Conservation (phyloP, 768 basidiomycete genomes). For the Candolleomyces eurysporus region DNA sequence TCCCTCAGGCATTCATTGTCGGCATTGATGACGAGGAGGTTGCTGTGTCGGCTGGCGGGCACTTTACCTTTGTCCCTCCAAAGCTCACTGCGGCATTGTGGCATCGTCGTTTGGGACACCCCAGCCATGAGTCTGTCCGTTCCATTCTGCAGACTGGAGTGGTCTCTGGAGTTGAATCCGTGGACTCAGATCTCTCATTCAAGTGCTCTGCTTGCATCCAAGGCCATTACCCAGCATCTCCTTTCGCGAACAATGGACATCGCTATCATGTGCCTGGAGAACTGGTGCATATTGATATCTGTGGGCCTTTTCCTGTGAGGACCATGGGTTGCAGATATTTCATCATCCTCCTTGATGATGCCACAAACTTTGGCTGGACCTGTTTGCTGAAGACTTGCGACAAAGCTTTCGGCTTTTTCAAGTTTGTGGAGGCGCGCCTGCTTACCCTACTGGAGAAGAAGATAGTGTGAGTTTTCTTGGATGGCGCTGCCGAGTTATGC, state of each 20-base stretch:
- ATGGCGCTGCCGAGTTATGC: too few relatives aligned
- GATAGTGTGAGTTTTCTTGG: too few relatives aligned
- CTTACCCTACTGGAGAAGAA: too few relatives aligned
- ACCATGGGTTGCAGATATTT: slow-evolving; percentile 11
- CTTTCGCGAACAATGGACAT: slow-evolving; percentile 5
- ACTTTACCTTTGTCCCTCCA: slow-evolving; percentile 4
- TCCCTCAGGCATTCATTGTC: slow-evolving; percentile 4
- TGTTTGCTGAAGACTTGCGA: too few relatives aligned
- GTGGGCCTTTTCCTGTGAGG: slow-evolving; percentile 20
- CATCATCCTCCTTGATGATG: slow-evolving; percentile 16
- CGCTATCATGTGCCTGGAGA: slow-evolving; percentile 13
- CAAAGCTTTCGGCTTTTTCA: too few relatives aligned
- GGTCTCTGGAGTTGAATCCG: slow-evolving; percentile 13
- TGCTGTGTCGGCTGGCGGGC: not conserved
- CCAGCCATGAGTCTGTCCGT: slow-evolving; percentile 16
- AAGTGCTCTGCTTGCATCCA: slow-evolving; percentile 21
- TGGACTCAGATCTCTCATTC: not conserved
- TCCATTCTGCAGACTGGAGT: slow-evolving; percentile 14
- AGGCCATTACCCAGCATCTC: slow-evolving; percentile 18
- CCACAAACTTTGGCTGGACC: slow-evolving; percentile 15
- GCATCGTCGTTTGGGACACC: slow-evolving; percentile 24
- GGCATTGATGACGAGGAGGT: not conserved
- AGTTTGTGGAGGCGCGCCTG: too few relatives aligned
- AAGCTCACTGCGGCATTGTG: too few relatives aligned
- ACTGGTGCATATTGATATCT: slow-evolving; percentile 23